These are phyloP conservation scores for Conringia planisiliqua DNA, from an alignment of 345 rosid genomes.

Conservation along the genomic window DNA sequence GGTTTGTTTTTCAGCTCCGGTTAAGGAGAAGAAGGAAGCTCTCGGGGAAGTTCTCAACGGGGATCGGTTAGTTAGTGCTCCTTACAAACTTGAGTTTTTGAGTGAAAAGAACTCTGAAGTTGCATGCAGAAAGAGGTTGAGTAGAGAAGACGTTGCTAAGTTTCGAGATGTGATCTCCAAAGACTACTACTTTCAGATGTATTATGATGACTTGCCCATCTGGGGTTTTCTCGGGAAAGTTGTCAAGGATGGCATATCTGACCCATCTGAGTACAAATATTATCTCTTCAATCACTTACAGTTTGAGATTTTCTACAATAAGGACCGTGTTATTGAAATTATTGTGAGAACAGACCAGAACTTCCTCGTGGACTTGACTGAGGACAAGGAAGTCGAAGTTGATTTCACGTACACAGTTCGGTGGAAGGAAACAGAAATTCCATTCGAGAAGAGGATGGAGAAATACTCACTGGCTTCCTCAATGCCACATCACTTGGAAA, in stretches of 20 bases:
- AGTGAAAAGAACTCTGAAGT: constrained; percentile 43
- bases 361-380: constrained; percentile 45
- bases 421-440: constrained; percentile 57
- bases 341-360: constrained; percentile 43
- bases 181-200: constrained; percentile 64
- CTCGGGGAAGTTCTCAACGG: constrained; percentile 73
- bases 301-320: constrained; percentile 47
- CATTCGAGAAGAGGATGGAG: constrained; percentile 58
- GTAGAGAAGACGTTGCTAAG: constrained; percentile 40
- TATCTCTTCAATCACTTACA: constrained; percentile 48
- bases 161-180: constrained; percentile 43
- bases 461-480: constrained; percentile 55
- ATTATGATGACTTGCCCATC: constrained; percentile 56
- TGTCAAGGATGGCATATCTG: constrained; percentile 44
- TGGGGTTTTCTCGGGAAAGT: constrained; percentile 62
- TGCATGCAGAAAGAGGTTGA: constrained; percentile 48
- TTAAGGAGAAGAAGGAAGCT: constrained; percentile 49
- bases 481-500: constrained; percentile 55
- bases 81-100: constrained; percentile 47
- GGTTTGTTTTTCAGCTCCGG: constrained; percentile 27
- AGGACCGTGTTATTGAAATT: constrained; percentile 54
- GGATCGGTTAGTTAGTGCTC: constrained; percentile 66
- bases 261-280: constrained; percentile 46
- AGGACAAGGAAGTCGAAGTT: constrained; percentile 46
- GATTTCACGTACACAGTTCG: constrained; percentile 52